Percentiles rank a stretch among this genome's conserved stretches.
These are phyloP conservation scores for Eremochloa ophiuroides DNA, from an alignment of 176 grass and related monocot species.

Conservation along the genomic window DNA sequence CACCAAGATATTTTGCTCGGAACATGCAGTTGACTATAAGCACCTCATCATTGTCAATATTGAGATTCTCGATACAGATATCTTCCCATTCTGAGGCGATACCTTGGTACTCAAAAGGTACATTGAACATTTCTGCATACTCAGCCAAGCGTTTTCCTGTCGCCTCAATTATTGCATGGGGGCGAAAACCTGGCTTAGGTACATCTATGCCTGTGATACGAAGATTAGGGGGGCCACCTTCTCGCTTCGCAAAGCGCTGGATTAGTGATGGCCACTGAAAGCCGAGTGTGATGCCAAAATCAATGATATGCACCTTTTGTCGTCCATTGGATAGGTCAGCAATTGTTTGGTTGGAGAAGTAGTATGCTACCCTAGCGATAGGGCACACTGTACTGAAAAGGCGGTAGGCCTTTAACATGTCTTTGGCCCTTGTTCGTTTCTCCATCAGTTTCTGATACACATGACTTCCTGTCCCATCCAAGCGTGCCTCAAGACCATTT, in stretches of 20 bases:
- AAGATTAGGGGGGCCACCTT: constrained; percentile 29
- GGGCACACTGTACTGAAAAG: constrained; percentile 45
- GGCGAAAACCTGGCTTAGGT: constrained; percentile 44
- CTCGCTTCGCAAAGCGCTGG: constrained; percentile 26
- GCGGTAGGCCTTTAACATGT: constrained; percentile 40
- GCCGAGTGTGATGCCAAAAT: constrained; percentile 55
- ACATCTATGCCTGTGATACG: constrained; percentile 55
- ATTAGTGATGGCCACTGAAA: constrained; percentile 65
- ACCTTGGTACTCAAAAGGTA: constrained; percentile 58
- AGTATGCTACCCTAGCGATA: constrained; percentile 28
- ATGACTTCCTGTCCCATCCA: constrained; percentile 46
- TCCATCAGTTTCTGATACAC: constrained; percentile 36
- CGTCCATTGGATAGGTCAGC: constrained; percentile 18
- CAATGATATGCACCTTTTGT: constrained; percentile 51
- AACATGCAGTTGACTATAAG: constrained; percentile 52
- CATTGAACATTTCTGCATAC: constrained; percentile 63
- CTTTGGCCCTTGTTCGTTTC: constrained; percentile 17
- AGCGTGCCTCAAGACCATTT: constrained; percentile 56
- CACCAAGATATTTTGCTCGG: constrained; percentile 30
- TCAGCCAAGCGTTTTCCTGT: constrained; percentile 46
- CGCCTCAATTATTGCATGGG: constrained; percentile 39
- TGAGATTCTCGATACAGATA: constrained; percentile 47
- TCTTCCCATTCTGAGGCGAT: constrained; percentile 55
- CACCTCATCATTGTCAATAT: constrained; percentile 48
- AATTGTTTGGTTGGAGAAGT: constrained; percentile 58